These are phyloP conservation scores for Spathaspora sp. DNA, from an alignment of 1,139 yeast species.

Conservation along the genomic window DNA sequence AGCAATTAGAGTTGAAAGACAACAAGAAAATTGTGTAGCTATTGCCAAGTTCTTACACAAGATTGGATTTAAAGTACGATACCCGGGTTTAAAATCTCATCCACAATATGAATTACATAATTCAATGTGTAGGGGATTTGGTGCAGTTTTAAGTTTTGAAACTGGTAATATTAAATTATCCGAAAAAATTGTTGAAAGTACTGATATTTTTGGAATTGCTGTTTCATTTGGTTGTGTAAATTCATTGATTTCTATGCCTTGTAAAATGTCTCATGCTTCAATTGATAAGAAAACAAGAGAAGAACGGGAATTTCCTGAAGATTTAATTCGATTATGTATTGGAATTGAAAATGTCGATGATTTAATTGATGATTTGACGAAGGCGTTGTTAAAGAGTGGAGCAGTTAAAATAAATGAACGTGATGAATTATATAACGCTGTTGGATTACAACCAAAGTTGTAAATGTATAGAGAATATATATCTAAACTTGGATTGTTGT, in stretches of 20 bases:
- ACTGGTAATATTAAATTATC: slow-evolving; percentile 72
- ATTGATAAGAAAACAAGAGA: slow-evolving; percentile 84
- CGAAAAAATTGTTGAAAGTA: slow-evolving; percentile 72
- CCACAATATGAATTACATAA: slow-evolving; percentile 80
- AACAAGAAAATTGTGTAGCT: slow-evolving; percentile 73
- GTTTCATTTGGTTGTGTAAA: slow-evolving; percentile 95
- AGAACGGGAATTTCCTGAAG: slow-evolving; percentile 90
- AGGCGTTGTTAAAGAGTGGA: slow-evolving; percentile 68
- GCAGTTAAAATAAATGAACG: slow-evolving; percentile 46
- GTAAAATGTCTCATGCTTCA: slow-evolving; percentile 96
- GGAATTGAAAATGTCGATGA: slow-evolving; percentile 76
- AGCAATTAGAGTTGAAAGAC: slow-evolving; percentile 81
- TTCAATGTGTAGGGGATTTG: slow-evolving; percentile 79
- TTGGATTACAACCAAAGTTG: slow-evolving; percentile 40
- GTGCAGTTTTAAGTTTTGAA: slow-evolving; percentile 86
- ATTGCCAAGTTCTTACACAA: slow-evolving; percentile 71
- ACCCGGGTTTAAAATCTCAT: slow-evolving; percentile 79
- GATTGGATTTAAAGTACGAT: slow-evolving; percentile 69
- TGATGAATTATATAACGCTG: slow-evolving; percentile 46
- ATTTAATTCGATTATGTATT: slow-evolving; percentile 80
- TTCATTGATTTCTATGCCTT: slow-evolving; percentile 87
- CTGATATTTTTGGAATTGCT: slow-evolving; percentile 81
- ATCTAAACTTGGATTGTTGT: neutral
- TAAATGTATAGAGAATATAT: slow-evolving; percentile 12
- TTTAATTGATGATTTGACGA: slow-evolving; percentile 69